Evolutionary conservation across 148 eudicot species (phyloP), one percentile per base, ranked within the genome.

Genomic region (Silene latifolia): DNA sequence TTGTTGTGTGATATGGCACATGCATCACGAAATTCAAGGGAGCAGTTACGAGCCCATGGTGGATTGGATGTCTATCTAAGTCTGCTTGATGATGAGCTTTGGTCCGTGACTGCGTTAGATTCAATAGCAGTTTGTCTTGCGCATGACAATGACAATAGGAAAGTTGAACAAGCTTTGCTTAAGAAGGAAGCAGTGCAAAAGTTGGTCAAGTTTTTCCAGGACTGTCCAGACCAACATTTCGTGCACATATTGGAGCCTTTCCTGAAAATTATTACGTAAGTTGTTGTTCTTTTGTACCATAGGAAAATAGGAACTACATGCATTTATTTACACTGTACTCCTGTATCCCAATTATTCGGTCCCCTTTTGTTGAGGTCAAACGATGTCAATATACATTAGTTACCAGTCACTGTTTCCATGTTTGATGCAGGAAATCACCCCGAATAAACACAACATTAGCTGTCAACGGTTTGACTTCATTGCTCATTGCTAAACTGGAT

Each of bases 21-120:
- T 85, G 98, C 98, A 57, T 92, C 98, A 80, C 96, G 98, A 62
- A 92, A 92, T 78, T 92, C 98, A 59, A 89, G 98, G 73, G 98
- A 95, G 80, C 98, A 95, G 66, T 78, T 95, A 72, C 82, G 97
- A 78, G 97, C 98, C 68, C 98, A 95, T 80, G 98, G 97, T 77
- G 98, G 98, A 9, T 81, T 95, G 72, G 98, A 95, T 84, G 98
- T 95, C 20, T 95, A 95, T 80, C 70, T 95, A 56, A 89, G 94
- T 80, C 85, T 95, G 64, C 98, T 95, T 76, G 96, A 92, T 86
- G 96, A 95, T 66, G 88, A 89, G 48, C 62, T 88, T 59, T 95
- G 98, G 98, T 95, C 98, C 8, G 97, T 89, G 72, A 90, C 96
- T 27, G 96, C 98, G 70, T 83, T 95, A 73, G 98, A 95, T 79